Conservation (phyloP, 2,329 filamentous ascomycete species). For the Trichoderma sp. region DNA sequence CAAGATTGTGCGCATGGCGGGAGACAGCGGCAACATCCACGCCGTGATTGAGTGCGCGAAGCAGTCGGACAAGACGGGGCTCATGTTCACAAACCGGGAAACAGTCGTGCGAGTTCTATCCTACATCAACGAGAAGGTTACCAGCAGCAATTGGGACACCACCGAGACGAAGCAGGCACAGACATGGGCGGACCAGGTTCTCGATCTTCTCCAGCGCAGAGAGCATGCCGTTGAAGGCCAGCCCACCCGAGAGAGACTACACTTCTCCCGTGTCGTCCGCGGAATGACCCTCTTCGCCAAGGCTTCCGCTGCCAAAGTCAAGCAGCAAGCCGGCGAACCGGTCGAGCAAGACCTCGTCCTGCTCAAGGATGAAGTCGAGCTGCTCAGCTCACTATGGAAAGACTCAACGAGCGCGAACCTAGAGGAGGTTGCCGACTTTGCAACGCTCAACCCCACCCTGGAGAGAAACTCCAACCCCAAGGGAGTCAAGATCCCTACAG, state of each 20-base stretch:
- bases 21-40: slow-evolving; percentile 47
- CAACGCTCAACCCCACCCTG: slow-evolving; percentile 33
- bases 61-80: slow-evolving; percentile 50
- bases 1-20: slow-evolving; percentile 49
- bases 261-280: slow-evolving; percentile 38
- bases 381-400: slow-evolving; percentile 38
- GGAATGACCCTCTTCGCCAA: slow-evolving; percentile 40
- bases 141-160: slow-evolving; percentile 42
- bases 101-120: slow-evolving; percentile 40
- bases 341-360: slow-evolving; percentile 35
- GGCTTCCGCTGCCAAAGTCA: slow-evolving; percentile 36
- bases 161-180: slow-evolving; percentile 48
- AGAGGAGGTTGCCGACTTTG: slow-evolving; percentile 34
- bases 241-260: slow-evolving; percentile 32
- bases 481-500: slow-evolving; percentile 19
- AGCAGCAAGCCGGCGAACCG: slow-evolving; percentile 34
- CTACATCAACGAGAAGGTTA: slow-evolving; percentile 45
- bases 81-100: slow-evolving; percentile 49
- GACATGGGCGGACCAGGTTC: slow-evolving; percentile 51
- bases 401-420: slow-evolving; percentile 32
- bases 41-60: slow-evolving; percentile 56
- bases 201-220: slow-evolving; percentile 54
- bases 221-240: slow-evolving; percentile 41
- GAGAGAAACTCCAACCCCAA: slow-evolving; percentile 27
- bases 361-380: slow-evolving; percentile 39